A percentile compares a stretch with the other conserved stretches of the same genome.
Evolutionary conservation across 805 yeast species (phyloP).

Genomic region (Lipomyces spencermartinsiae): DNA sequence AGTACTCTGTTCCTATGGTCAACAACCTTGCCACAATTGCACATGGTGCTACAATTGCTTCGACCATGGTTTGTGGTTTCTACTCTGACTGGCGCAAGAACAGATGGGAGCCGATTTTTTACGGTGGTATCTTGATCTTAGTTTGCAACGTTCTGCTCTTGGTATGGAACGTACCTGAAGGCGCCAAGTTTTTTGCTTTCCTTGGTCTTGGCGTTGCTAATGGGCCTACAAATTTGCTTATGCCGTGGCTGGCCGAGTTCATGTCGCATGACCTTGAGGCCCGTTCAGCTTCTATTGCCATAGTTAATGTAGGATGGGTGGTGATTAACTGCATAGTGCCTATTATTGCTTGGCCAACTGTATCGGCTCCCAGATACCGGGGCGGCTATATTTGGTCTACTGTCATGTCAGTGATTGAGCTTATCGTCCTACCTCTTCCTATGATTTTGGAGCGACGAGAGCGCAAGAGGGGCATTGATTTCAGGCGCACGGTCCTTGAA

Average conservation of each 20-base stretch:
- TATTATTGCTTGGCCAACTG: too few species aligned
- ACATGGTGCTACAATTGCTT: slow-evolving; percentile 64
- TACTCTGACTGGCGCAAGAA: slow-evolving; percentile 58
- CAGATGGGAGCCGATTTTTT: slow-evolving; percentile 22
- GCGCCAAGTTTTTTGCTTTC: slow-evolving; percentile 67
- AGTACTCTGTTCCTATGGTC: slow-evolving; percentile 20
- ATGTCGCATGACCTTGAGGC: too few species aligned
- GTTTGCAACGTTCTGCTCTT: slow-evolving; percentile 55
- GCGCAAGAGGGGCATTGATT: slow-evolving; percentile 15
- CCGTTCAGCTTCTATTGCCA: too few species aligned
- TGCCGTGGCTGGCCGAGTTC: too few species aligned
- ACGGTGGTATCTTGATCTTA: slow-evolving; percentile 30
- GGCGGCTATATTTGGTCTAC: too few species aligned
- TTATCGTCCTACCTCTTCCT: too few species aligned
- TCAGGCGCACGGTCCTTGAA: background rate
- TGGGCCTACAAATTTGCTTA: too few species aligned
- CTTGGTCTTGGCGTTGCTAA: slow-evolving; percentile 33
- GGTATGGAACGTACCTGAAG: slow-evolving; percentile 61
- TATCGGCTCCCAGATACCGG: too few species aligned
- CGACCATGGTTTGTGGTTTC: slow-evolving; percentile 38
- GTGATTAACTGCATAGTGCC: too few species aligned
- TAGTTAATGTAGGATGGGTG: too few species aligned
- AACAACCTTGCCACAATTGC: slow-evolving; percentile 61
- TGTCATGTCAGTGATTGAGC: too few species aligned
- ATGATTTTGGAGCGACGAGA: too few species aligned